Evolutionary conservation across 2,329 filamentous ascomycete genomes (phyloP).

Genomic region (Ascochyta pisi): DNA sequence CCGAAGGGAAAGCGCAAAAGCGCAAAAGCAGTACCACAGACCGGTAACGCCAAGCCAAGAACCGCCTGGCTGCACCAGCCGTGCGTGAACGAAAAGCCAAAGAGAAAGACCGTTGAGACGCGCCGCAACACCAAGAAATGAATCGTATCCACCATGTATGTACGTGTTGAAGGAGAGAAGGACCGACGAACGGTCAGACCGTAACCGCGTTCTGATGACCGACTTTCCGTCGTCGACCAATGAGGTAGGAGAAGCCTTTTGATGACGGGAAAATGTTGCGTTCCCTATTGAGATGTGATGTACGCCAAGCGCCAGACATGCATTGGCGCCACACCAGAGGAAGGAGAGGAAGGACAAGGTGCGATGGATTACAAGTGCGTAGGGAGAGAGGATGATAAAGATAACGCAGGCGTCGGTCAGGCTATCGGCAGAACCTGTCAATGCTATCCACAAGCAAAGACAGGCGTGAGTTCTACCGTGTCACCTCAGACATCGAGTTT

Average conservation of each 20-base stretch:
- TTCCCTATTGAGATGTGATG: constrained; percentile 31
- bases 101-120: constrained; percentile 5
- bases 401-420: not conserved
- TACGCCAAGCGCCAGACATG: constrained; percentile 42
- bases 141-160: constrained; percentile 32
- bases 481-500: constrained; percentile 26
- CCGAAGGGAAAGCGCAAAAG: constrained; percentile 9
- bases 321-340: constrained; percentile 30
- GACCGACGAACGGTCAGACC: constrained; percentile 22
- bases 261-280: constrained; percentile 11
- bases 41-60: constrained; percentile 16
- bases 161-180: constrained; percentile 29
- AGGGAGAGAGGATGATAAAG: constrained; percentile 19
- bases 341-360: constrained; percentile 31
- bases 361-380: constrained; percentile 40
- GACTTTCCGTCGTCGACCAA: constrained; percentile 16
- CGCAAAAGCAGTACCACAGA: constrained; percentile 2
- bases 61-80: constrained; percentile 12
- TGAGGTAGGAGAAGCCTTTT: constrained; percentile 26
- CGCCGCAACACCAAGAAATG: constrained; percentile 34
- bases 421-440: not conserved
- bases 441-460: not conserved
- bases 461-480: not conserved
- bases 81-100: constrained; percentile 10
- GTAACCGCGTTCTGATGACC: constrained; percentile 21